Evolutionary conservation across 2,329 filamentous ascomycete genomes (phyloP).

Genomic region (Colletotrichum musae): DNA sequence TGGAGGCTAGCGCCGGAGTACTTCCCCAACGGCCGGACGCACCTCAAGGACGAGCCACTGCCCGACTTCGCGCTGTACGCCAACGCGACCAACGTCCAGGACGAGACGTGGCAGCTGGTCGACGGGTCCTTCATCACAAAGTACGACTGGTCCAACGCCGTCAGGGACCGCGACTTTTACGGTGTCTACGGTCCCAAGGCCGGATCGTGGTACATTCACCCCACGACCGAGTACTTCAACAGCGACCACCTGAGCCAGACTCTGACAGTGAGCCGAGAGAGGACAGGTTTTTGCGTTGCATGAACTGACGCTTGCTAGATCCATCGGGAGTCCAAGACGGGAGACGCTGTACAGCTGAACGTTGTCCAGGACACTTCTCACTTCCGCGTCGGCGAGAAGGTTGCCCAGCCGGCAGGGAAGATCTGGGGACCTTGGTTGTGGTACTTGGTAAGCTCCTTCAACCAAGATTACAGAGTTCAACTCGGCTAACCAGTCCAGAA

Average conservation of each 20-base stretch:
- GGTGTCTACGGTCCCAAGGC: conserved; percentile 34
- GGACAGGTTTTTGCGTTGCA: neutral
- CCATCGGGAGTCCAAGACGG: conserved; percentile 40
- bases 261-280: conserved; percentile 15
- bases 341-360: conserved; percentile 38
- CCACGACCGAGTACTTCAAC: conserved; percentile 36
- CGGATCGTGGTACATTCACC: conserved; percentile 40
- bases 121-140: conserved; percentile 39
- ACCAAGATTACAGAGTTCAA: neutral
- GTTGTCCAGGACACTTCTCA: conserved; percentile 40
- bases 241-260: conserved; percentile 39
- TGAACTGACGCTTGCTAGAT: conserved; percentile 13
- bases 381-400: conserved; percentile 36
- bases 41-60: conserved; percentile 37
- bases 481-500: conserved; percentile 54
- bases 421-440: conserved; percentile 41
- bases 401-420: conserved; percentile 31
- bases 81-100: conserved; percentile 38
- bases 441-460: conserved; percentile 42
- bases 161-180: conserved; percentile 40
- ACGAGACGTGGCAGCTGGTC: conserved; percentile 39
- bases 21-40: conserved; percentile 38
- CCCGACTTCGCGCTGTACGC: conserved; percentile 40
- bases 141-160: conserved; percentile 40
- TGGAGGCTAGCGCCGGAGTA: conserved; percentile 37